Conservation (phyloP, 1,284 basidiomycete species). For the Gymnopus androsaceus region DNA sequence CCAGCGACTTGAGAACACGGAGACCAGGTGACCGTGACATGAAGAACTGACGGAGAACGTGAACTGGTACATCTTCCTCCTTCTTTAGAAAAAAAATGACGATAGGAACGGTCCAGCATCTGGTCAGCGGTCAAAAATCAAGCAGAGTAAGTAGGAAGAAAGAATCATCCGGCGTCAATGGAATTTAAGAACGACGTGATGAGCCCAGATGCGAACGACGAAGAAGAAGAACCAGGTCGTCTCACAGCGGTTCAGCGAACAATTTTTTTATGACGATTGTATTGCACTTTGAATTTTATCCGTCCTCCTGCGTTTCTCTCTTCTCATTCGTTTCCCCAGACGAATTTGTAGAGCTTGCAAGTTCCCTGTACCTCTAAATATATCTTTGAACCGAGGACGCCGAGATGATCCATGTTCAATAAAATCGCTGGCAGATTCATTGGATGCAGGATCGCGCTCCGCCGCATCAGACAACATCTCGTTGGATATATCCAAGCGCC, state of each 20-base stretch:
- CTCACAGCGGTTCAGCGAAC: not conserved
- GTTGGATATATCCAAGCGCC: slow-evolving; percentile 51
- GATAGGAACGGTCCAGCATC: no score
- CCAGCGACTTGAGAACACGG: not conserved
- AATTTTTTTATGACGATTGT: not conserved
- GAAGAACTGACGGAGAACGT: not conserved
- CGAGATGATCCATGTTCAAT: not conserved
- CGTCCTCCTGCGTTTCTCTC: not conserved
- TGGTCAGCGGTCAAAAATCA: no score
- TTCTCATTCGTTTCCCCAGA: not conserved
- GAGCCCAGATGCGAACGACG: no score
- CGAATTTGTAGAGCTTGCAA: not conserved
- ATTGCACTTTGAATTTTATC: not conserved
- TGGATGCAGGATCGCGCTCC: not conserved
- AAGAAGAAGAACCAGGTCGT: not conserved
- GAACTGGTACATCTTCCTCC: no score
- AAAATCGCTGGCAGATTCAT: not conserved
- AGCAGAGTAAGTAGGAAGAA: no score
- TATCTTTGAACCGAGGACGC: slow-evolving; percentile 7
- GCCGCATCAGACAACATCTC: not conserved
- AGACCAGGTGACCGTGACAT: slow-evolving; percentile 6
- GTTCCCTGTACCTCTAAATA: slow-evolving; percentile 5
- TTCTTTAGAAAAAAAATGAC: no score
- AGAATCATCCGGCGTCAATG: no score
- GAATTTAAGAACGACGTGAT: no score